These are phyloP conservation scores for Skeletonema tropicum DNA, from an alignment of 108 stramenopile genomes.

Conservation along the genomic window DNA sequence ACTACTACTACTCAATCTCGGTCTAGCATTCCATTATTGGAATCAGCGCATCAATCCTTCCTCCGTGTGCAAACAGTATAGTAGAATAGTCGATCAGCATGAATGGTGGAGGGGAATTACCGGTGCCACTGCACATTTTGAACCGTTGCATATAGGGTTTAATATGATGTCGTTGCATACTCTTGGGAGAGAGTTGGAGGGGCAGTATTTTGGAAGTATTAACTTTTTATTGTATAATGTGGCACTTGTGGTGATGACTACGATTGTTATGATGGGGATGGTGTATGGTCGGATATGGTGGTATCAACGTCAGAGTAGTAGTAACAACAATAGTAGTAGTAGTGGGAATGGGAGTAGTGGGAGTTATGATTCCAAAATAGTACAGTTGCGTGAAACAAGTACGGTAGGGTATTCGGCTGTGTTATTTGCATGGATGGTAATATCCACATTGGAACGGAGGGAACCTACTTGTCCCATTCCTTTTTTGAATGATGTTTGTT, in stretches of 20 bases:
- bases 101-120: conserved; percentile 72
- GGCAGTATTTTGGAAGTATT: conserved; percentile 47
- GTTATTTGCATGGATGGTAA: conserved; percentile 84
- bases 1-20: conserved; percentile 55
- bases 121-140: conserved; percentile 83
- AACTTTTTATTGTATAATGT: conserved; percentile 68
- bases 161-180: conserved; percentile 76
- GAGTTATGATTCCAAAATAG: background rate
- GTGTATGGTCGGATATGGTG: conserved; percentile 33
- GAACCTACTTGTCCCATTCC: conserved; percentile 72
- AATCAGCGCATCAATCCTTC: conserved; percentile 55
- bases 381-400: conserved; percentile 41
- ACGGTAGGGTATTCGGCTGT: conserved; percentile 85
- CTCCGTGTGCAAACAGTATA: conserved; percentile 53
- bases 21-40: conserved; percentile 73
- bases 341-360: no score
- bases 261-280: conserved; percentile 62
- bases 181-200: conserved; percentile 69
- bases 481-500: conserved; percentile 75
- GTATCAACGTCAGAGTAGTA: background rate
- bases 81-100: conserved; percentile 38
- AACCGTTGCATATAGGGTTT: conserved; percentile 77
- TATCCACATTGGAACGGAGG: conserved; percentile 60
- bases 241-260: conserved; percentile 61
- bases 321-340: no score